phyloP scores from a whole-genome alignment of 352 stramenopile genomes.

The Elongisporangium senticosum region DNA sequence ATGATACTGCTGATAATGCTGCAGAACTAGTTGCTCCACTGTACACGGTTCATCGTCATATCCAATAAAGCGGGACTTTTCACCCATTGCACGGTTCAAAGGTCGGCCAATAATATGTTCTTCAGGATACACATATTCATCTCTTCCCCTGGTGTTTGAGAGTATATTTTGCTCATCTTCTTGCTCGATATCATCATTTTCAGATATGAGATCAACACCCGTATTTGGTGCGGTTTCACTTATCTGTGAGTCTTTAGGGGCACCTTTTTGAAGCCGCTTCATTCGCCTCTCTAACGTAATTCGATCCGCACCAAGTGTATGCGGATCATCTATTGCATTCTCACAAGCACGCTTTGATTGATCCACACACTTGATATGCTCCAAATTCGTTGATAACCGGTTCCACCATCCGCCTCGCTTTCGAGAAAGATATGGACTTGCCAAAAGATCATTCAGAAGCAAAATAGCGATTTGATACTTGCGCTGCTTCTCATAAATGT shows the following conservation, averaged over 20 bases:
- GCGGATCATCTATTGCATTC: slow-evolving; percentile 47
- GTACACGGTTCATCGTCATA: slow-evolving; percentile 83
- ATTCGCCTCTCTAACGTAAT: slow-evolving; percentile 47
- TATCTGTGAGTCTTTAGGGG: neutral
- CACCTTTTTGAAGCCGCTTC: slow-evolving; percentile 33
- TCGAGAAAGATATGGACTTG: slow-evolving; percentile 38
- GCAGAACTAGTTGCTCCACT: slow-evolving; percentile 81
- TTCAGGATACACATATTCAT: slow-evolving; percentile 30
- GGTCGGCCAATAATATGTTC: slow-evolving; percentile 61
- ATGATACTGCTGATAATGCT: slow-evolving; percentile 53
- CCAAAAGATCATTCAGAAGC: slow-evolving; percentile 62
- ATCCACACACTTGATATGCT: slow-evolving; percentile 57
- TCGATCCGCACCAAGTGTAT: slow-evolving; percentile 50
- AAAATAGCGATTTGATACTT: slow-evolving; percentile 65
- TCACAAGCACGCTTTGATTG: slow-evolving; percentile 42
- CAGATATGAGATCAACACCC: neutral
- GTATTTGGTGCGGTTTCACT: neutral
- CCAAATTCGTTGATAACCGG: slow-evolving; percentile 63
- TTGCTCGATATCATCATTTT: slow-evolving; percentile 7
- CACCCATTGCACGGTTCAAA: slow-evolving; percentile 64
- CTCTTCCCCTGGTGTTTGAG: neutral
- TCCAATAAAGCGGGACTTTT: slow-evolving; percentile 84
- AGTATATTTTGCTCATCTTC: slow-evolving; percentile 3
- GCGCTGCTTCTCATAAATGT: slow-evolving; percentile 69
- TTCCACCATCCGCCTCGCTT: slow-evolving; percentile 77